Evolutionary conservation across 345 rosid genomes (phyloP).

Genomic region (Corchorus capsularis): DNA sequence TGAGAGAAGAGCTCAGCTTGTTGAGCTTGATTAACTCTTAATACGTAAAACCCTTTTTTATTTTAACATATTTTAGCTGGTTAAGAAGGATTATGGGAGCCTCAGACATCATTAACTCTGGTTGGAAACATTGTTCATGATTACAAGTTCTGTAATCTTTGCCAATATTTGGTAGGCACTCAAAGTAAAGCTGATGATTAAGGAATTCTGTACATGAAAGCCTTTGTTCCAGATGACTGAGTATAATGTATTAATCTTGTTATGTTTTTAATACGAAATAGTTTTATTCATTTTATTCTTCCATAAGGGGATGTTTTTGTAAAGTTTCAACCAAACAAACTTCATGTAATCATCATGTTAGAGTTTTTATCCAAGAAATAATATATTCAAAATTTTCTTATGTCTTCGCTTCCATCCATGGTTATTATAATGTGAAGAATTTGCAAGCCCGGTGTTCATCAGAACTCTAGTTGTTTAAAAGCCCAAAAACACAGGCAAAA

Average conservation of each 20-base stretch:
- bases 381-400: background rate
- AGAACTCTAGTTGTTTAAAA: no score
- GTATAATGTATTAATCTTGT: background rate
- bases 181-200: slow-evolving; percentile 7
- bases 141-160: slow-evolving; percentile 9
- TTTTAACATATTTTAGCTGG: background rate
- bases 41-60: no score
- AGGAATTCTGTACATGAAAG: slow-evolving; percentile 5
- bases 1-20: slow-evolving; percentile 83
- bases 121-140: background rate
- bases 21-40: slow-evolving; percentile 59
- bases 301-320: background rate
- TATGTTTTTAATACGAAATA: slow-evolving; percentile 2
- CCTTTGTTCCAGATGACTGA: background rate
- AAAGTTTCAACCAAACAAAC: background rate
- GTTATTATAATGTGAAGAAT: background rate
- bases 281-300: slow-evolving; percentile 11
- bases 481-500: no score
- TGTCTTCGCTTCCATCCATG: background rate
- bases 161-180: background rate
- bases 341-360: background rate
- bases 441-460: no score
- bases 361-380: slow-evolving; percentile 1
- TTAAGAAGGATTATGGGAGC: slow-evolving; percentile 13
- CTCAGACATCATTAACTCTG: slow-evolving; percentile 3